These are phyloP conservation scores for Grigorovia transvaalensis DNA, from an alignment of 805 yeast genomes.

Conservation along the genomic window DNA sequence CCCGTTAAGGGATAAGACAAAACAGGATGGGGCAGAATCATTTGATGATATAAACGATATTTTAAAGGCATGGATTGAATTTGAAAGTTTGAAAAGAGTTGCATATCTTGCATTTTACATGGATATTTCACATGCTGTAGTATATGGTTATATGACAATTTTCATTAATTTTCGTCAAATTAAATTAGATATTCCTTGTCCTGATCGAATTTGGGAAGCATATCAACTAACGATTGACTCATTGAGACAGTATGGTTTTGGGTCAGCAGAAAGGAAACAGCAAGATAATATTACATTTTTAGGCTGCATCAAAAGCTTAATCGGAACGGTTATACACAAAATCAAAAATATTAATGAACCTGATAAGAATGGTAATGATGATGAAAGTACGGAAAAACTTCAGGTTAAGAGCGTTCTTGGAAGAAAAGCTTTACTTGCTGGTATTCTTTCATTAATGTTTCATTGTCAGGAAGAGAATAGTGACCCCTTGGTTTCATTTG, in stretches of 20 bases:
- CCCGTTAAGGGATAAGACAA: constrained; percentile 30
- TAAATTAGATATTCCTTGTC: constrained; percentile 52
- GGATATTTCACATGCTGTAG: constrained; percentile 68
- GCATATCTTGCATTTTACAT: constrained; percentile 75
- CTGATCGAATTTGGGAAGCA: constrained; percentile 48
- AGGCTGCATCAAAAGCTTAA: constrained; percentile 44
- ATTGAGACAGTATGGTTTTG: constrained; percentile 17
- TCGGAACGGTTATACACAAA: constrained; percentile 34
- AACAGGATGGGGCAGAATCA: constrained; percentile 11
- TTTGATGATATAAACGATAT: constrained; percentile 10
- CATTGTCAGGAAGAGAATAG: constrained; percentile 63
- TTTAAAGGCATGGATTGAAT: constrained; percentile 55
- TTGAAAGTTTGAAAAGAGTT: constrained; percentile 66
- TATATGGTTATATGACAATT: constrained; percentile 61
- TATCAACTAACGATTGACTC: constrained; percentile 20
- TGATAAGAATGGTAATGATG: neutral
- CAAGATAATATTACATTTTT: constrained; percentile 38
- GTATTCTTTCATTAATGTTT: constrained; percentile 53
- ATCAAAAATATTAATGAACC: neutral
- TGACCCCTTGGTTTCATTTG: constrained; percentile 10
- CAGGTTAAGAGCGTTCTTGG: constrained; percentile 42
- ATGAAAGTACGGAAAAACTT: neutral
- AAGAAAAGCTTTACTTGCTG: constrained; percentile 54
- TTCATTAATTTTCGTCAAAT: constrained; percentile 48
- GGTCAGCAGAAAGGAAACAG: constrained; percentile 5